These are phyloP conservation scores for Candida ficus DNA, from an alignment of 805 yeast genomes.

Conservation along the genomic window DNA sequence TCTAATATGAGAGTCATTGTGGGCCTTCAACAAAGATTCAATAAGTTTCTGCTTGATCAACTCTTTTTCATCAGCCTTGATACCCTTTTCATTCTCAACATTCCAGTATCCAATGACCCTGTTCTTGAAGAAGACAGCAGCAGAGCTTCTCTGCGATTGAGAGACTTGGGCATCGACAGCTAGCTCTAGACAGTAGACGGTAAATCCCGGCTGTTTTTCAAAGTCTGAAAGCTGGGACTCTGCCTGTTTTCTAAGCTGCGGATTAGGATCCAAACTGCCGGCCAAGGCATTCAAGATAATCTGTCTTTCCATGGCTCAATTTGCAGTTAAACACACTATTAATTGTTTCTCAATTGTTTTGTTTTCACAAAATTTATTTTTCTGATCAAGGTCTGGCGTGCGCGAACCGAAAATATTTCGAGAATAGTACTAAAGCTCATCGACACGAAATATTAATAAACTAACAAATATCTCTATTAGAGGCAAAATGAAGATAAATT, in stretches of 20 bases:
- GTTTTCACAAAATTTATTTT: too few relatives aligned
- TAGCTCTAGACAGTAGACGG: constrained; percentile 47
- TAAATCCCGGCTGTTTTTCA: constrained; percentile 55
- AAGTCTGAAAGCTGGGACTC: constrained; percentile 45
- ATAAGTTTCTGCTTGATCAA: constrained; percentile 50
- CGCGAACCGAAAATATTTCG: too few relatives aligned
- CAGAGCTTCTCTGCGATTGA: constrained; percentile 45
- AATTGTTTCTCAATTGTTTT: constrained; percentile 1
- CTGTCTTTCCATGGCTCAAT: constrained; percentile 35
- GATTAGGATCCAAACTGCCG: constrained; percentile 50
- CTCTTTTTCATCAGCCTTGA: constrained; percentile 45
- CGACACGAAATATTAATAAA: too few relatives aligned
- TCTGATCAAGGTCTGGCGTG: too few relatives aligned
- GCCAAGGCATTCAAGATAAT: constrained; percentile 45
- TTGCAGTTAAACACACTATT: too few relatives aligned
- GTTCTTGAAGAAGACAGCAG: constrained; percentile 68
- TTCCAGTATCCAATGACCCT: constrained; percentile 53
- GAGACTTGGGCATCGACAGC: constrained; percentile 40
- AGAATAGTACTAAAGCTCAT: neutral
- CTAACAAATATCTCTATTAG: neutral
- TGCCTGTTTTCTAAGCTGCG: constrained; percentile 44
- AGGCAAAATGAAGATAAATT: constrained; percentile 1
- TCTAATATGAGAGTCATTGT: constrained; percentile 37
- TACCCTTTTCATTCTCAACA: constrained; percentile 25
- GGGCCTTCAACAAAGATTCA: constrained; percentile 41